phyloP scores from a whole-genome alignment of 371 early-diverging fungal species.

The Mortierella sp. region DNA sequence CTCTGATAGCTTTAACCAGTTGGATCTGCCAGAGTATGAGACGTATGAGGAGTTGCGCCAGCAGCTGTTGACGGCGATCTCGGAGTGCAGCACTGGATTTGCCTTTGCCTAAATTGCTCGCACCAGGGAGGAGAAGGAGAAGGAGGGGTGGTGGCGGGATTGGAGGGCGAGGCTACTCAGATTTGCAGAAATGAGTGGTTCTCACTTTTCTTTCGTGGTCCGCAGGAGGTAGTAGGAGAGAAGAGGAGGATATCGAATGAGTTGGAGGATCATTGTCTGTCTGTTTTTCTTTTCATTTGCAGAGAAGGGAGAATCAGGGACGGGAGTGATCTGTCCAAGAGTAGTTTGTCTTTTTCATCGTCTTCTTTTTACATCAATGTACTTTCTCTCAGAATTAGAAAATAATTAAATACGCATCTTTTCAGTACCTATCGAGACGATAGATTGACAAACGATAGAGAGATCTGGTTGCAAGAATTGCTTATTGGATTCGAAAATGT shows the following conservation, averaged over 20 bases:
- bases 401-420: no score
- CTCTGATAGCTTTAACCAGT: conserved; percentile 87
- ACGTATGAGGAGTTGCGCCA: conserved; percentile 76
- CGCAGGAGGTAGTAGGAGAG: not conserved
- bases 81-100: conserved; percentile 67
- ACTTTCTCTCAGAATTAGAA: not conserved
- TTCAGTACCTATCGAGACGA: no score
- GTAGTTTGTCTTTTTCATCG: not conserved
- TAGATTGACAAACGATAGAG: no score
- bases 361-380: not conserved
- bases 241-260: not conserved
- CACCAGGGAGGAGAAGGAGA: not conserved
- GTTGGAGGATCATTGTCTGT: not conserved
- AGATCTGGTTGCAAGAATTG: no score
- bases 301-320: not conserved
- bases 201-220: not conserved
- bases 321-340: not conserved
- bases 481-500: no score
- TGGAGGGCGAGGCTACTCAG: not conserved
- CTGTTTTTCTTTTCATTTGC: not conserved
- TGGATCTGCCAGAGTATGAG: conserved; percentile 96
- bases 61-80: conserved; percentile 93
- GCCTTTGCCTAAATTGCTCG: not conserved
- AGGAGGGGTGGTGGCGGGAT: not conserved
- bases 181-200: not conserved